phyloP scores from a whole-genome alignment of 495 filamentous ascomycete genomes.

The Penicillium soppii region DNA sequence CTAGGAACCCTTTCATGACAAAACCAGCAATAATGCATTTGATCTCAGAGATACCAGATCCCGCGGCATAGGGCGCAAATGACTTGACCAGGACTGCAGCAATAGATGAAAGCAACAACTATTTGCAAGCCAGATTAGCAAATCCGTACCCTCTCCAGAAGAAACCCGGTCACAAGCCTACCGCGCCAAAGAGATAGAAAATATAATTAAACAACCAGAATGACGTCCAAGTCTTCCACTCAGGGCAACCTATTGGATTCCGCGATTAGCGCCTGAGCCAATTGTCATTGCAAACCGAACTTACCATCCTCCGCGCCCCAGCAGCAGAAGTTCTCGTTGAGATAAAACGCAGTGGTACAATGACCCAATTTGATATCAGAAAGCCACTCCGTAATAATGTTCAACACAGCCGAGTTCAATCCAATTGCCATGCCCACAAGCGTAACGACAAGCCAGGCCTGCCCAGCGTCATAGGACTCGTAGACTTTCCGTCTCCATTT shows the following conservation, averaged over 20 bases:
- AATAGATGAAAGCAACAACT: constrained; percentile 79
- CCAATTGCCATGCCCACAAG: constrained; percentile 92
- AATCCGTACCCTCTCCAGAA: neutral
- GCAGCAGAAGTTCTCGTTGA: constrained; percentile 98
- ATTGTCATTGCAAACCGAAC: constrained; percentile 6
- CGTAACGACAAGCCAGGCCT: constrained; percentile 97
- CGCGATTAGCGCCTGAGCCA: constrained; percentile 1
- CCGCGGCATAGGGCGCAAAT: constrained; percentile 95
- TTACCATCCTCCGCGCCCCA: constrained; percentile 90
- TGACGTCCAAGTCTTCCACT: constrained; percentile 89
- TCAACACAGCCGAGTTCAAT: constrained; percentile 87
- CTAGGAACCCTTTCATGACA: constrained; percentile 97
- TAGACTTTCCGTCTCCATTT: constrained; percentile 81
- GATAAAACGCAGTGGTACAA: constrained; percentile 92
- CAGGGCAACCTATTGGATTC: constrained; percentile 62
- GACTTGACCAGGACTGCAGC: constrained; percentile 85
- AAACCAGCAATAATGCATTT: constrained; percentile 99
- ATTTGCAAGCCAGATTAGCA: constrained; percentile 9
- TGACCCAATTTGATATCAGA: constrained; percentile 93
- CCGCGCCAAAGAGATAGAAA: constrained; percentile 85
- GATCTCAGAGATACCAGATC: constrained; percentile 97
- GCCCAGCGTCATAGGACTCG: constrained; percentile 93
- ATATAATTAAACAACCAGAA: constrained; percentile 80
- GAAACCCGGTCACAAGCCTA: constrained; percentile 35
- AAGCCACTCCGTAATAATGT: constrained; percentile 96